Evolutionary conservation across 257 asterid genomes (phyloP).

Genomic region (Prunella vulgaris): DNA sequence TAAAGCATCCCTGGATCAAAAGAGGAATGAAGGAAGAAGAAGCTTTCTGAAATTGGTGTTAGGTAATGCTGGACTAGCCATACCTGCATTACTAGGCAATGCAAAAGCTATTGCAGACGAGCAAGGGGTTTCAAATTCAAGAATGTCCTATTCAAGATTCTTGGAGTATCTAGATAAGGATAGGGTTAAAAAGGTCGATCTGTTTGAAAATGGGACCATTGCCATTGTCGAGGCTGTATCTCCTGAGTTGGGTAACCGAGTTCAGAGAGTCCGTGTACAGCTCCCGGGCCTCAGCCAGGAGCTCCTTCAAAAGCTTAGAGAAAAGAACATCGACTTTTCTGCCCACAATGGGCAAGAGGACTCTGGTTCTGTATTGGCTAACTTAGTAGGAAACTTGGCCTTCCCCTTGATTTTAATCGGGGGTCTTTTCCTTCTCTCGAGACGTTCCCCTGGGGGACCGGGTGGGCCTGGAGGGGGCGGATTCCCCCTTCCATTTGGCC

Average conservation of each 20-base stretch:
- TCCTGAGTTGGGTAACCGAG: conserved; percentile 82
- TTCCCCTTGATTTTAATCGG: conserved; percentile 84
- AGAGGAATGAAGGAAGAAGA: conserved; percentile 51
- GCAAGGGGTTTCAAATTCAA: conserved; percentile 75
- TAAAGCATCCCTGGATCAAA: conserved; percentile 45
- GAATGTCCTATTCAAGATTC: conserved; percentile 93
- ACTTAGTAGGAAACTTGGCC: conserved; percentile 78
- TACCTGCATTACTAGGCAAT: conserved; percentile 48
- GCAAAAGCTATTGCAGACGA: conserved; percentile 87
- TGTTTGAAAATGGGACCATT: conserved; percentile 83
- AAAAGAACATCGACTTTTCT: conserved; percentile 87
- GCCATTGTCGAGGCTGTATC: conserved; percentile 90
- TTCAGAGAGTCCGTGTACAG: conserved; percentile 86
- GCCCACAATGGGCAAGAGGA: conserved; percentile 91
- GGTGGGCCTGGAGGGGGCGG: conserved; percentile 99
- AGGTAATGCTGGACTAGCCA: conserved; percentile 61
- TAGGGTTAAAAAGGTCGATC: conserved; percentile 72
- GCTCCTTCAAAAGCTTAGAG: conserved; percentile 88
- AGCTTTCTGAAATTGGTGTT: conserved; percentile 64
- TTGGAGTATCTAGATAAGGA: conserved; percentile 90
- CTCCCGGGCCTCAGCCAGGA: conserved; percentile 96
- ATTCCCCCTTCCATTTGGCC: conserved; percentile 68
- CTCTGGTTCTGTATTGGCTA: conserved; percentile 65
- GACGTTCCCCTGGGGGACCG: conserved; percentile 85
- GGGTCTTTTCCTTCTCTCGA: conserved; percentile 86